Evolutionary conservation across 768 basidiomycete genomes (phyloP), one percentile per base, ranked within the genome.

Genomic region (Lactarius pseudohatsudake): DNA sequence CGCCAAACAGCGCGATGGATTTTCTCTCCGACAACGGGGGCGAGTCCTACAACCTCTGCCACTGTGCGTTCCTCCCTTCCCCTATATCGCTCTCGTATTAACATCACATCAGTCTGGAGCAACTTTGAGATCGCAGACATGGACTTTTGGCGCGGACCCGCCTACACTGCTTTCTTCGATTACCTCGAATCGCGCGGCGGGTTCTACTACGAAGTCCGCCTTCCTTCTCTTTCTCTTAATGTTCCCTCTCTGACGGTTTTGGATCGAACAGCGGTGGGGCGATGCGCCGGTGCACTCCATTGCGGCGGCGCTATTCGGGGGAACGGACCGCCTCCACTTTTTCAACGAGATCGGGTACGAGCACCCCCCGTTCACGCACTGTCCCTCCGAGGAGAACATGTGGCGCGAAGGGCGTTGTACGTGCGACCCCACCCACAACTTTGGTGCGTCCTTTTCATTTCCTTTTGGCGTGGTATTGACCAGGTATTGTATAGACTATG

Each of bases 121-220:
- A 97, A 95, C 76, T 96, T 96, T 72, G 94, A 96, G 75, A 96
- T 97, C 66, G 94, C 82, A 6, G 83, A 87, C 72, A 82, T 96
- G 67, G 87, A 91, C 67, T 85, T 96, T 66, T 95, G 92, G 92
- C 82, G 94, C 71, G 78, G 87, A 16, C 88, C 94, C 66, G 87
- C 88, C 3, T 97, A 97, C 74, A 80, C 79, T 65, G 85, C 89
- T 70, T 96, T 86, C 80, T 96, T 96, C 70, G 88, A 94, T 54
- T 85, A 85, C 75, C 80, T 96, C 22, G 94, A 96, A 62, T 73
- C 82, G 62, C 81, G 81, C 53, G 94, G 94, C 62, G 94, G 94
- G 18, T 94, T 95, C 75, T 95, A 94, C 75, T 94, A 94, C 70
- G 93, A 95, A 85, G 89, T 76, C 22, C 9, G 56, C 84, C 70